Conservation (phyloP, 495 filamentous ascomycete species). For the Penicillium roqueforti region DNA sequence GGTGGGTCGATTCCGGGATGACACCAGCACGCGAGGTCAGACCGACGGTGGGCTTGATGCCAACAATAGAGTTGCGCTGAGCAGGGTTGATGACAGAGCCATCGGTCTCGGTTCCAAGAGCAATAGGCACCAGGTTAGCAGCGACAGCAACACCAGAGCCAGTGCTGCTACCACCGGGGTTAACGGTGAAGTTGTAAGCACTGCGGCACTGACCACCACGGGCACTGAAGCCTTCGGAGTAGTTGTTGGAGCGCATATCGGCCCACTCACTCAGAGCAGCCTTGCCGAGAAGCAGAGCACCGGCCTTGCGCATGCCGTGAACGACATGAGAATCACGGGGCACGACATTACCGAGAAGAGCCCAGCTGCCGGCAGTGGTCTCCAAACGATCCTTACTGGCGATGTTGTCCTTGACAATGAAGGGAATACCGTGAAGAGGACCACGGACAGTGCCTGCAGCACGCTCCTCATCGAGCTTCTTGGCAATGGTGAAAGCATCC, state of each 20-base stretch:
- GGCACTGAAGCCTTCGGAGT: conserved; percentile 64
- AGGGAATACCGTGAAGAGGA: conserved; percentile 67
- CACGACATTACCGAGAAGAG: conserved; percentile 58
- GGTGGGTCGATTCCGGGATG: conserved; percentile 60
- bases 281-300: conserved; percentile 66
- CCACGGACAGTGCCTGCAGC: conserved; percentile 49
- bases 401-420: conserved; percentile 74
- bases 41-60: conserved; percentile 67
- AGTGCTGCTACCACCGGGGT: conserved; percentile 62
- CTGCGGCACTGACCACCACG: conserved; percentile 63
- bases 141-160: conserved; percentile 60
- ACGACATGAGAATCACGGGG: conserved; percentile 65
- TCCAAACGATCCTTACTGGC: conserved; percentile 66
- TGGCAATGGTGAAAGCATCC: conserved; percentile 55
- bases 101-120: conserved; percentile 72
- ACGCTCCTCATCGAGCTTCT: conserved; percentile 55
- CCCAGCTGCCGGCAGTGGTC: conserved; percentile 57
- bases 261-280: conserved; percentile 71
- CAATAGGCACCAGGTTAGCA: conserved; percentile 57
- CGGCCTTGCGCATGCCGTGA: conserved; percentile 54
- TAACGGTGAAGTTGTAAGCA: conserved; percentile 65
- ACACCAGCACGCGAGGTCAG: conserved; percentile 59
- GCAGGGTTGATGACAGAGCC: conserved; percentile 71
- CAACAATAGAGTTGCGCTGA: conserved; percentile 49
- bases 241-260: conserved; percentile 65